These are phyloP conservation scores for Narthecium ossifragum DNA, from an alignment of 106 monocot genomes.

Conservation along the genomic window DNA sequence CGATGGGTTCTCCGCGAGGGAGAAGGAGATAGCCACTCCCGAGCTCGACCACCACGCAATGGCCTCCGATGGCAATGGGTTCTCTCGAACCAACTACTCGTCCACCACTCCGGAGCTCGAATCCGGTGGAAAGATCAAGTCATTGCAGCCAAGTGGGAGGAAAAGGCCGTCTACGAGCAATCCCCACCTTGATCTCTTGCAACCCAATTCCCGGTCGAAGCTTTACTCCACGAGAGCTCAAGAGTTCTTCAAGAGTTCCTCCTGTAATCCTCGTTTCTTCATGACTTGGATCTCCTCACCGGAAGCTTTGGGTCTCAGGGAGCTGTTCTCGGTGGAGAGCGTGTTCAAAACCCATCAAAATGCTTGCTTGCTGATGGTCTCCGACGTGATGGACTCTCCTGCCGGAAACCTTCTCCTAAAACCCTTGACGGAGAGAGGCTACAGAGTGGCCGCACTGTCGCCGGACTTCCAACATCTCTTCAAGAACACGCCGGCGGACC, in stretches of 20 bases:
- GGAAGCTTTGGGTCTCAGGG: slow-evolving; percentile 36
- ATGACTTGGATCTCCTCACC: slow-evolving; percentile 76
- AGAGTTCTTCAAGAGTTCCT: slow-evolving; percentile 21
- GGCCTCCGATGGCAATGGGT: too few relatives aligned
- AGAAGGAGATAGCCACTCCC: too few relatives aligned
- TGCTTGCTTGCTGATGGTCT: slow-evolving; percentile 68
- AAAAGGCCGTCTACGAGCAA: too few relatives aligned
- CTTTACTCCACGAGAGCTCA: slow-evolving; percentile 31
- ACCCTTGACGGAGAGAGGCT: slow-evolving; percentile 30
- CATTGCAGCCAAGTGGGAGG: too few relatives aligned
- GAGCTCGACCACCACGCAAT: too few relatives aligned
- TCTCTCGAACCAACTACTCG: too few relatives aligned
- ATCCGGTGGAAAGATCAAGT: too few relatives aligned
- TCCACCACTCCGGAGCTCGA: too few relatives aligned
- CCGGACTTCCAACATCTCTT: slow-evolving; percentile 56
- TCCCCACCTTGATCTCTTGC: slow-evolving; percentile 10
- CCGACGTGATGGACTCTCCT: slow-evolving; percentile 52
- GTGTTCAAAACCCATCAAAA: slow-evolving; percentile 60
- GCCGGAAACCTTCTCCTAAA: slow-evolving; percentile 26
- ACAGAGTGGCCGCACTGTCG: slow-evolving; percentile 34
- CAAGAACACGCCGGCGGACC: slow-evolving; percentile 42
- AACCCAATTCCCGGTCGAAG: slow-evolving; percentile 1
- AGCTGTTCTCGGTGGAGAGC: slow-evolving; percentile 61
- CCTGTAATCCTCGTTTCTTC: slow-evolving; percentile 57
- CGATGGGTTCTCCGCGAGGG: too few relatives aligned